Conservation (phyloP, 345 rosid genomes). For the Fremontodendron californicum region DNA sequence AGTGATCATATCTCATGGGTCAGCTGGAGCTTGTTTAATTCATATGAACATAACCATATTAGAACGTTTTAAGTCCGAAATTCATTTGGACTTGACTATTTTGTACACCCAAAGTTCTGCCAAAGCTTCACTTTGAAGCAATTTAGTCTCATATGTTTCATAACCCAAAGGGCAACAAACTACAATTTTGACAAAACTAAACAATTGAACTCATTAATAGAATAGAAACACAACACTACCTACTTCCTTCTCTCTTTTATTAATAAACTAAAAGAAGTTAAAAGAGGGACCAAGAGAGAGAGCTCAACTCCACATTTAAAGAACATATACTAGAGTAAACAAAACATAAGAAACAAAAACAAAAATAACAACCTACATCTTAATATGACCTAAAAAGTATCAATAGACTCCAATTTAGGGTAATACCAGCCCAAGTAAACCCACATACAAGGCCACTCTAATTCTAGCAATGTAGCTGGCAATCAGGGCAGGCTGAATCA, state of each 20-base stretch:
- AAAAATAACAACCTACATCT: background rate
- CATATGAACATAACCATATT: background rate
- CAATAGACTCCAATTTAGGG: background rate
- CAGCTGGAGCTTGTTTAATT: conserved; percentile 11
- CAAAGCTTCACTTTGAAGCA: background rate
- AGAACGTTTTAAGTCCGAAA: background rate
- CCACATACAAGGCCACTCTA: background rate
- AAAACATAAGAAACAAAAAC: background rate
- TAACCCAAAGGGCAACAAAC: background rate
- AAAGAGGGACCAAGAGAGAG: background rate
- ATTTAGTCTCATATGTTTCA: background rate
- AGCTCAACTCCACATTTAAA: background rate
- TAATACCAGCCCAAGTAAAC: background rate
- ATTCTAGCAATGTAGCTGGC: background rate
- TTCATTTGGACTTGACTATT: background rate
- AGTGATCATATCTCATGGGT: background rate
- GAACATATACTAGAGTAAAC: background rate
- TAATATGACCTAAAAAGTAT: background rate
- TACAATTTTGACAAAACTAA: background rate
- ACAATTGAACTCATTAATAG: background rate
- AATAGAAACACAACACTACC: background rate
- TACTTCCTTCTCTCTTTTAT: background rate
- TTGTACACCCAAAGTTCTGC: background rate
- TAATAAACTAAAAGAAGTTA: background rate
- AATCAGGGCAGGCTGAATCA: background rate